These are phyloP conservation scores for Boletus sp. DNA, from an alignment of 1,284 basidiomycete species.

Conservation along the genomic window DNA sequence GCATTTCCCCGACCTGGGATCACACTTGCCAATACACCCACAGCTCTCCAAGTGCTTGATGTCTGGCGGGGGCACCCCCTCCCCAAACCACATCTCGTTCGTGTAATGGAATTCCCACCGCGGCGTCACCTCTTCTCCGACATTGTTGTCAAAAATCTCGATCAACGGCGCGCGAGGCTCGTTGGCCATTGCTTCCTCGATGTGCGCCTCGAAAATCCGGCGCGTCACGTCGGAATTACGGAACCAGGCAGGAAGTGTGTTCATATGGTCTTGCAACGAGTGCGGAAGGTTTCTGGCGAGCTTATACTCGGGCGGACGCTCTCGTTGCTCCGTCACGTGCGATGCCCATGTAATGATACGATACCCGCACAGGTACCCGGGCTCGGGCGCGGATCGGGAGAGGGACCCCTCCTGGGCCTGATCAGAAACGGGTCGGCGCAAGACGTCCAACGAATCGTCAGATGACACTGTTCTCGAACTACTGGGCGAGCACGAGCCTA, in stretches of 20 bases:
- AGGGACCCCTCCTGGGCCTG: neutral
- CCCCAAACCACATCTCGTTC: conserved; percentile 69
- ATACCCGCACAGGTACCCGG: conserved; percentile 5
- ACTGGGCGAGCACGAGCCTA: neutral
- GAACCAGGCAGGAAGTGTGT: conserved; percentile 36
- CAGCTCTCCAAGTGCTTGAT: conserved; percentile 59
- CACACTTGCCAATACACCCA: conserved; percentile 68
- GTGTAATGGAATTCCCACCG: conserved; percentile 77
- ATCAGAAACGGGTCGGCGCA: neutral
- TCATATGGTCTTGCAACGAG: conserved; percentile 50
- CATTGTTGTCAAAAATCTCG: conserved; percentile 52
- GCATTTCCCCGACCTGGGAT: conserved; percentile 65
- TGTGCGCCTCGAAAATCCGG: conserved; percentile 52
- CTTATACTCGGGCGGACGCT: conserved; percentile 30
- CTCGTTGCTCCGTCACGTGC: conserved; percentile 16
- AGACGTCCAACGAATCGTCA: neutral
- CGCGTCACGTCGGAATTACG: conserved; percentile 38
- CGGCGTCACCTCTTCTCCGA: conserved; percentile 64
- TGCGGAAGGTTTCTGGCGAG: conserved; percentile 45
- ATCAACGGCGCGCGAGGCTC: conserved; percentile 68
- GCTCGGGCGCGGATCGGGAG: neutral
- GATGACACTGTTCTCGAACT: neutral
- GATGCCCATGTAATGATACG: conserved; percentile 28
- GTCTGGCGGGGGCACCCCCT: conserved; percentile 65
- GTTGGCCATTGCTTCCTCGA: conserved; percentile 51